A percentile compares a stretch with the other conserved stretches of the same genome.
Conservation (phyloP, 148 eudicot species). For the Vaccinium corymbosum region DNA sequence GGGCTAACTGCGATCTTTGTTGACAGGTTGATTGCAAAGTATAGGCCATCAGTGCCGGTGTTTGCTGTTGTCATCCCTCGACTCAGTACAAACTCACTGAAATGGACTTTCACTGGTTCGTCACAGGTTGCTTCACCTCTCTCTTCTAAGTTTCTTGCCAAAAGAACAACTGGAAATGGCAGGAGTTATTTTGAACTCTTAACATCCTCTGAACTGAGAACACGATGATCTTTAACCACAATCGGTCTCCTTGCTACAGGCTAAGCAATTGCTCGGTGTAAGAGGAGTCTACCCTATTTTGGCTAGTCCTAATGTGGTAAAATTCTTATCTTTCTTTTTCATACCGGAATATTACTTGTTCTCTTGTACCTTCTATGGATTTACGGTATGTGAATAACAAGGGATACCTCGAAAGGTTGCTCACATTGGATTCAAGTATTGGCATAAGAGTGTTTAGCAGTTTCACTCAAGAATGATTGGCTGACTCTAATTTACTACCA, state of each 20-base stretch:
- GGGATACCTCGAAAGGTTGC: neutral
- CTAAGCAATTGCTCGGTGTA: conserved; percentile 56
- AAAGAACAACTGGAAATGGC: neutral
- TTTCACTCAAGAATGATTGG: neutral
- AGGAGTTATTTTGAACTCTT: neutral
- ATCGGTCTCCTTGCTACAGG: conserved; percentile 32
- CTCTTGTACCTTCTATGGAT: neutral
- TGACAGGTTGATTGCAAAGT: conserved; percentile 56
- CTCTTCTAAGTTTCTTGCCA: neutral
- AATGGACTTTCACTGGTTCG: conserved; percentile 56
- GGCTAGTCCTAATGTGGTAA: conserved; percentile 52
- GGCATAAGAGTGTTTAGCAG: neutral
- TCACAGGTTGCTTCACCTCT: conserved; percentile 39
- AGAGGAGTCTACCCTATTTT: conserved; percentile 55
- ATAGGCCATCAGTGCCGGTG: conserved; percentile 56
- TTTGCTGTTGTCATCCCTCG: conserved; percentile 52
- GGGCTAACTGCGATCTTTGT: neutral
- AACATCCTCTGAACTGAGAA: neutral
- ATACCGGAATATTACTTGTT: neutral
- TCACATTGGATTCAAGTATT: neutral
- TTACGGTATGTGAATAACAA: neutral
- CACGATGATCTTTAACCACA: neutral
- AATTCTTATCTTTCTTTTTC: conserved; percentile 1
- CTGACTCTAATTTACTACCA: neutral
- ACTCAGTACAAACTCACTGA: conserved; percentile 40